Percentiles rank a stretch among this genome's conserved stretches.
Conservation (phyloP, 2,329 filamentous ascomycete genomes). For the Alternaria hordeiaustralica region DNA sequence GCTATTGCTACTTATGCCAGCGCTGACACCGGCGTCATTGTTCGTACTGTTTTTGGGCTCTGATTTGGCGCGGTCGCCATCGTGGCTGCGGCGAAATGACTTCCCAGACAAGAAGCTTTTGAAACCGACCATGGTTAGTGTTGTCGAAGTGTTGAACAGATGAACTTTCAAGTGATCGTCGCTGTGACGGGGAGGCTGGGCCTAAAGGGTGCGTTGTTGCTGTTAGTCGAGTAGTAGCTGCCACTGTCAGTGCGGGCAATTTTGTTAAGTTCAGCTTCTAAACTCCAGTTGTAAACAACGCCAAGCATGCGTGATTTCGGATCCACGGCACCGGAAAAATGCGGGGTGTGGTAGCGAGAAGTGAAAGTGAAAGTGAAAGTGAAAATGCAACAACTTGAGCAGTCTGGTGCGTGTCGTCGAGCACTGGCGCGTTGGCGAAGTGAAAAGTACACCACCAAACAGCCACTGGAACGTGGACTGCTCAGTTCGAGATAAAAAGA, state of each 20-base stretch:
- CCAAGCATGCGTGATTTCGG: not conserved
- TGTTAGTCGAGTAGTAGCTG: not conserved
- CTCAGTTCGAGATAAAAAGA: not conserved
- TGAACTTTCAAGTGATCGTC: not conserved
- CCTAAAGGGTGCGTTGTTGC: not conserved
- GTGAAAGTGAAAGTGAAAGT: not conserved
- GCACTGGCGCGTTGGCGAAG: not conserved
- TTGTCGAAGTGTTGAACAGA: not conserved
- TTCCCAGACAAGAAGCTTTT: not conserved
- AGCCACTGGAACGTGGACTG: not conserved
- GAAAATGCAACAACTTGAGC: not conserved
- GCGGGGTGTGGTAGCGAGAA: not conserved
- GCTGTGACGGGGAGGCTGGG: not conserved
- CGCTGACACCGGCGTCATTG: not conserved
- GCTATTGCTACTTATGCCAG: not conserved
- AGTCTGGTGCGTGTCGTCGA: not conserved
- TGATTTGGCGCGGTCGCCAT: not conserved
- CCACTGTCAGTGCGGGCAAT: not conserved
- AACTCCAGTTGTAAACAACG: not conserved
- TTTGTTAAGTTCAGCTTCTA: not conserved
- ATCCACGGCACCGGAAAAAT: not conserved
- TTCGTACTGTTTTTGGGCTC: not conserved
- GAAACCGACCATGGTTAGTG: constrained; percentile 54
- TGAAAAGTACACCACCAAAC: not conserved
- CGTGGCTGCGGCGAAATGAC: not conserved